These are phyloP conservation scores for Terana coerulea DNA, from an alignment of 768 basidiomycete genomes.

Conservation along the genomic window DNA sequence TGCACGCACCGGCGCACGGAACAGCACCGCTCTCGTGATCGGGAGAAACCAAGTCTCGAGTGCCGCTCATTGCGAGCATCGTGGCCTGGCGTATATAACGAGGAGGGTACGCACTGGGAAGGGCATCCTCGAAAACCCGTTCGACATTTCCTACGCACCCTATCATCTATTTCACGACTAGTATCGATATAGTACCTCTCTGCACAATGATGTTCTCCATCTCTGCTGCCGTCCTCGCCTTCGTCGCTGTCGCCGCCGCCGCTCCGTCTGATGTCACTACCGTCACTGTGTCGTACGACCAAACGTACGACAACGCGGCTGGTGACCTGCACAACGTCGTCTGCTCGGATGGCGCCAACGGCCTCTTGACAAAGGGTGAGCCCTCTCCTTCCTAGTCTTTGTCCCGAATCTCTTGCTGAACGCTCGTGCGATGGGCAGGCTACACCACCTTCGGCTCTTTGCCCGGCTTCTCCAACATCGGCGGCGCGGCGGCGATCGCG, in stretches of 20 bases:
- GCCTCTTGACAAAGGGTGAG: slow-evolving; percentile 35
- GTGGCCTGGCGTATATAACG: background rate
- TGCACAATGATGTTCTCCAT: slow-evolving; percentile 20
- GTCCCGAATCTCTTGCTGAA: background rate
- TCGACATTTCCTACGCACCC: background rate
- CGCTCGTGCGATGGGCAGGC: slow-evolving; percentile 18
- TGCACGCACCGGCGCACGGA: background rate
- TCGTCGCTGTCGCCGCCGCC: slow-evolving; percentile 21
- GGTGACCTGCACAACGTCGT: slow-evolving; percentile 39
- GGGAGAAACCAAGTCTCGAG: background rate
- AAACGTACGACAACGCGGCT: slow-evolving; percentile 42
- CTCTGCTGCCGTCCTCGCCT: slow-evolving; percentile 19
- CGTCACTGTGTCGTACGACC: slow-evolving; percentile 39
- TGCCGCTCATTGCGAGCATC: background rate
- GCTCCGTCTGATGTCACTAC: slow-evolving; percentile 12
- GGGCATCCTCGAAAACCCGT: slow-evolving; percentile 1
- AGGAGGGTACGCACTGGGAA: background rate
- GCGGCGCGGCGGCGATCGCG: slow-evolving; percentile 49
- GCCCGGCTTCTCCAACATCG: slow-evolving; percentile 58
- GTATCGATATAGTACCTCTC: background rate
- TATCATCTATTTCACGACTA: background rate
- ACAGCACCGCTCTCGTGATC: background rate
- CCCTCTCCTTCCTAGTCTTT: background rate
- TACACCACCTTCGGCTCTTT: slow-evolving; percentile 49
- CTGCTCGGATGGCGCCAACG: slow-evolving; percentile 52